These are phyloP conservation scores for Serendipita sp. DNA, from an alignment of 1,284 basidiomycete species.

Conservation along the genomic window DNA sequence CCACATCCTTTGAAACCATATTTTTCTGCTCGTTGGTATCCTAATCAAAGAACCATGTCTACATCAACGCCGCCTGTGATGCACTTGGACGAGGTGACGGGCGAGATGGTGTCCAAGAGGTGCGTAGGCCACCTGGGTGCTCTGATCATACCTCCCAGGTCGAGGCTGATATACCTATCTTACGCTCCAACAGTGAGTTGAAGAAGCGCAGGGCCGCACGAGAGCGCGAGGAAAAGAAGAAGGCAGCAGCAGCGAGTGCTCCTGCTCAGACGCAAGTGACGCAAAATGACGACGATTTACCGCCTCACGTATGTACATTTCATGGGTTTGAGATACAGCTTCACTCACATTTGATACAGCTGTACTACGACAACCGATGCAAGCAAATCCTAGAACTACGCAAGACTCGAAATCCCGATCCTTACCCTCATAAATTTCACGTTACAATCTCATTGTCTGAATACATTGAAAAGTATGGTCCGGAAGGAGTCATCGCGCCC, in stretches of 20 bases:
- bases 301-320: slow-evolving; percentile 52
- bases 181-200: slow-evolving; percentile 51
- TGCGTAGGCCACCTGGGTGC: slow-evolving; percentile 27
- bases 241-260: slow-evolving; percentile 19
- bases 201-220: slow-evolving; percentile 66
- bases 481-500: slow-evolving; percentile 51
- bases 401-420: slow-evolving; percentile 75
- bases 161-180: slow-evolving; percentile 13
- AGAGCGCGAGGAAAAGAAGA: slow-evolving; percentile 71
- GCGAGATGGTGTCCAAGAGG: slow-evolving; percentile 92
- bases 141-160: slow-evolving; percentile 11
- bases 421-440: slow-evolving; percentile 99
- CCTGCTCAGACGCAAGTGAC: slow-evolving; percentile 28
- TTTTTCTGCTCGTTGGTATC: neutral
- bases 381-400: slow-evolving; percentile 80
- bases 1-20: neutral
- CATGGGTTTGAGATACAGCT: neutral
- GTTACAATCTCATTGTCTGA: slow-evolving; percentile 66
- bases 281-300: slow-evolving; percentile 60
- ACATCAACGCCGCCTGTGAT: slow-evolving; percentile 10
- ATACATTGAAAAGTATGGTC: slow-evolving; percentile 68
- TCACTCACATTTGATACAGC: slow-evolving; percentile 32
- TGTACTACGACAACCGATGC: slow-evolving; percentile 92
- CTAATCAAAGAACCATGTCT: neutral
- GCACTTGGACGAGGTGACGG: slow-evolving; percentile 78